Base-by-base conservation (phyloP, 306 rosid species). In the Aeschynomene evenia region DNA sequence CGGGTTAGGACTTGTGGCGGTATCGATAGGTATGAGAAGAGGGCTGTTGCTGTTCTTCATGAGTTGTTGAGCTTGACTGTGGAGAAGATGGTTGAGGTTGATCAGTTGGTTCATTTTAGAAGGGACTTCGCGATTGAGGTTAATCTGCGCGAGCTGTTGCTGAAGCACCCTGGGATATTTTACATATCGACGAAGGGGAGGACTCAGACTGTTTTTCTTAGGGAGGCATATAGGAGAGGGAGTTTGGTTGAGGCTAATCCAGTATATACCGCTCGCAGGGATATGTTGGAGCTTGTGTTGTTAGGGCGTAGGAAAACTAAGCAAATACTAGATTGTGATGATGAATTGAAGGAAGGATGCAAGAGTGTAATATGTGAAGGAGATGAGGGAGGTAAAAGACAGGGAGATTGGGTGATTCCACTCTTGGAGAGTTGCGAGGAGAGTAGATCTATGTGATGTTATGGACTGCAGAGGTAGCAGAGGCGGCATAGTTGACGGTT, bases 31-130 rank as follows among this genome's bases (percentile, higher is more conserved):
- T 87, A 77, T 48, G 94, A 91, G 85, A 89, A 91, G 83, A 76
- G 91, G 65, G 86, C 84, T 5, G 90, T 89, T 57, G 88, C 87
- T 58, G 78, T 91, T 79, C 84, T 91, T 83, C 96, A 87, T 20
- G 96, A 91, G 81, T 74, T 91, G 29, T 58, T 91, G 82, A 89
- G 91, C 84, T 76, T 91, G 91, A 89, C 94, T 19, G 86, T 85
- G 58, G 96, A 87, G 76, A 91, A 89, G 61, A 84, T 87, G 98
- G 90, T 91, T 70, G 88, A 79, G 76, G 83, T 89, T 31, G 96
- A 91, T 64, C 88, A 83, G 11, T 71, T 91, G 71, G 87, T 71
- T 54, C 96, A 89, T 81, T 87, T 91, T 60, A 69, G 78, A 29
- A 83, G 76, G 74, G 94, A 91, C 70, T 77, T 91, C 0, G 85